Conservation (phyloP, 495 filamentous ascomycete species). For the Cetradonia linearis region DNA sequence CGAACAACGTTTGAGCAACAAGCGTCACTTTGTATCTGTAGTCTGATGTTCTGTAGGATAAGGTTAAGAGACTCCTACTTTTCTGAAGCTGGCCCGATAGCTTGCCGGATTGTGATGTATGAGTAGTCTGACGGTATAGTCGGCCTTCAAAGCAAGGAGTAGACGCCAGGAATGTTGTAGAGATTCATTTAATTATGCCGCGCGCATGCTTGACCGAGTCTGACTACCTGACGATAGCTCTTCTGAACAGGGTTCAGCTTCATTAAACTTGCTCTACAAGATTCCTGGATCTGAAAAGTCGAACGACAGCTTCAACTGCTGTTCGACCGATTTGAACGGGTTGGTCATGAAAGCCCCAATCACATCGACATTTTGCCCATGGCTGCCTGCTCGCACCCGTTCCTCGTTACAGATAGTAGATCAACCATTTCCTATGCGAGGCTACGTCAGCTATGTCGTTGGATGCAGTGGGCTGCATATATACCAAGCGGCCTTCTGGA, state of each 20-base stretch:
- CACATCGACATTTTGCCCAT: conserved; percentile 13
- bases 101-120: conserved; percentile 12
- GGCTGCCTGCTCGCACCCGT: conserved; percentile 22
- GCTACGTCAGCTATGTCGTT: not conserved
- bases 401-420: conserved; percentile 1
- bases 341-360: conserved; percentile 22
- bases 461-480: not conserved
- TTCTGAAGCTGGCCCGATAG: conserved; percentile 3
- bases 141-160: not conserved
- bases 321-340: conserved; percentile 20
- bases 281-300: conserved; percentile 14
- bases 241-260: not conserved
- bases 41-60: conserved; percentile 21
- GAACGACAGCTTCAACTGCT: conserved; percentile 15
- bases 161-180: conserved; percentile 14
- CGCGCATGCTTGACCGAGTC: not conserved
- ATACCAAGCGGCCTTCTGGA: conserved; percentile 20
- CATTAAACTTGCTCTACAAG: conserved; percentile 6
- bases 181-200: not conserved
- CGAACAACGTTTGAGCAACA: conserved; percentile 16
- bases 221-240: not conserved
- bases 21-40: conserved; percentile 11
- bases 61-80: conserved; percentile 16
- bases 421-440: conserved; percentile 20
- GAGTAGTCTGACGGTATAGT: not conserved